Evolutionary conservation across 148 eudicot genomes (phyloP), one percentile per base, ranked within the genome.

Genomic region (Rhododendron molle): DNA sequence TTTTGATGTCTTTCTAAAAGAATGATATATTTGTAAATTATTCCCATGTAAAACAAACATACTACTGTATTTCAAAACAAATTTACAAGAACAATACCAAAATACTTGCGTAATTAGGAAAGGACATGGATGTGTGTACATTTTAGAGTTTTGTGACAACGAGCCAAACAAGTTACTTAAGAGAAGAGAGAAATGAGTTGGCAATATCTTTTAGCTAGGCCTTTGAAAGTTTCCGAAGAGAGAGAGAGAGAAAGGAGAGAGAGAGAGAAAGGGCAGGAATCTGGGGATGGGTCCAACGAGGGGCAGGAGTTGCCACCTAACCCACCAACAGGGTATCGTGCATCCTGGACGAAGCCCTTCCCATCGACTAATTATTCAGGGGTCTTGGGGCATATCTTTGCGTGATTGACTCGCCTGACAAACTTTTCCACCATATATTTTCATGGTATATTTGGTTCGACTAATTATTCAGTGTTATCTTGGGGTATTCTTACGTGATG

Each of bases 251-350:
- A 54, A 34, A 34, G 36, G 60, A 54, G 60, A 2, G 12, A 65
- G 72, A 65, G 76, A 13, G 83, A 23, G 76, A 20, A 0, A 65
- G 87, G 87, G 90, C 78, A 89, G 92, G 91, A 90, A 91, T 92
- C 92, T 86, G 88, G 89, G 88, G 83, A 88, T 86, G 92, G 94
- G 92, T 87, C 95, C 94, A 44, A 87, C 62, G 85, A 83, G 87
- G 91, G 93, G 89, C 95, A 94, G 93, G 85, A 91, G 82, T 83
- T 94, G 98, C 92, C 86, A 93, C 94, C 96, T 87, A 92, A 93
- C 94, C 94, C 93, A 91, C 98, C 94, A 92, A 93, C 97, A 95
- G 2, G 2, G 84, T 87, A 92, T 90, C 94, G 91, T 95, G 98
- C 91, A 91, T 69, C 76, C 77, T 81, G 85, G 83, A 90, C 80